A percentile compares a stretch with the other conserved stretches of the same genome.
These are phyloP conservation scores for Leccinum truebloodii DNA, from an alignment of 768 basidiomycete genomes.

Conservation along the genomic window DNA sequence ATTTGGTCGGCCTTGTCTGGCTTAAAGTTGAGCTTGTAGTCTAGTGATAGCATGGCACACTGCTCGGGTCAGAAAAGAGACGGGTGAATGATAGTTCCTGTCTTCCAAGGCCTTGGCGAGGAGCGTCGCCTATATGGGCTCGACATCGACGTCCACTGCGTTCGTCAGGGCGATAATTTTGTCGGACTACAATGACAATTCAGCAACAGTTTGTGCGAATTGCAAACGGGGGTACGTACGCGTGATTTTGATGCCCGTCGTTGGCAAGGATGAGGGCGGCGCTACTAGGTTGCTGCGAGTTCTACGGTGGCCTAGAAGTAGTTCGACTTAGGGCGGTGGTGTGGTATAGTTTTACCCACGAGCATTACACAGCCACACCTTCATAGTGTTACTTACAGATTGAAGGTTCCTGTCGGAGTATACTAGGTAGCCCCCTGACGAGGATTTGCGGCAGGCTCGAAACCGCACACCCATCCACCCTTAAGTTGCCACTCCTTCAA, in stretches of 20 bases:
- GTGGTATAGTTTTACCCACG: too few relatives aligned
- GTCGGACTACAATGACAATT: constrained; percentile 63
- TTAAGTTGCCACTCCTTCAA: too few relatives aligned
- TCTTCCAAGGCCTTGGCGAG: constrained; percentile 98
- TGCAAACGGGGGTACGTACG: constrained; percentile 49
- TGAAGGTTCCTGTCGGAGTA: too few relatives aligned
- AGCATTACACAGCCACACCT: too few relatives aligned
- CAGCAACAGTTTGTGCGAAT: not conserved
- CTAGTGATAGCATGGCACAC: constrained; percentile 70
- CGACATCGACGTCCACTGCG: constrained; percentile 84
- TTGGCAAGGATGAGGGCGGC: constrained; percentile 94
- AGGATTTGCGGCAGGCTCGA: too few relatives aligned
- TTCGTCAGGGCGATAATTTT: constrained; percentile 82
- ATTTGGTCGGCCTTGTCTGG: too few relatives aligned
- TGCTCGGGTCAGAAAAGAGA: constrained; percentile 22
- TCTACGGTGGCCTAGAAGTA: constrained; percentile 56
- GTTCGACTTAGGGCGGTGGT: too few relatives aligned
- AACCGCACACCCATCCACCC: too few relatives aligned
- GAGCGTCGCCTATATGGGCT: constrained; percentile 96
- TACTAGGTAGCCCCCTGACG: too few relatives aligned
- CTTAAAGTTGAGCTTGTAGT: too few relatives aligned
- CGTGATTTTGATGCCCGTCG: constrained; percentile 93
- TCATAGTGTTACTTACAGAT: too few relatives aligned
- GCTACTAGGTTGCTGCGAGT: constrained; percentile 82
- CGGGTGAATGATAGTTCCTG: constrained; percentile 60